phyloP scores from a whole-genome alignment of 2,329 filamentous ascomycete genomes.

The Venturia pyrina region DNA sequence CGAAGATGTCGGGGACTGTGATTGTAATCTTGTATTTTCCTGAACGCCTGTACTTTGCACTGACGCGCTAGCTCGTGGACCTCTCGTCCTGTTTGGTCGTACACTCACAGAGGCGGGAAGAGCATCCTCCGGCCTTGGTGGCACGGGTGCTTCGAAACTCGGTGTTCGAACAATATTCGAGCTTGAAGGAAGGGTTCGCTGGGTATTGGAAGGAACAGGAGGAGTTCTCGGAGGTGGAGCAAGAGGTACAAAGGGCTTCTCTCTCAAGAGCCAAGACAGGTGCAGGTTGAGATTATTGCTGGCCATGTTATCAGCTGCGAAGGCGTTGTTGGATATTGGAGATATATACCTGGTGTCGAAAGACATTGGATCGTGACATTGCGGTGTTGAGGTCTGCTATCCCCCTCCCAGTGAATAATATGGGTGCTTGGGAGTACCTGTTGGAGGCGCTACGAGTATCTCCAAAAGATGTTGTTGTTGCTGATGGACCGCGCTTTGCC shows the following conservation, averaged over 20 bases:
- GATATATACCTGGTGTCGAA: background rate
- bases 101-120: background rate
- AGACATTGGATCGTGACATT: conserved; percentile 7
- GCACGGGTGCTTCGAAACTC: conserved; percentile 3
- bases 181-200: background rate
- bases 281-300: conserved; percentile 37
- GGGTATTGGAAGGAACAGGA: conserved; percentile 14
- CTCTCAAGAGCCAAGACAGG: conserved; percentile 37
- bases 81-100: background rate
- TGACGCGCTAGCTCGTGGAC: background rate
- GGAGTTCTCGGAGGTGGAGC: conserved; percentile 18
- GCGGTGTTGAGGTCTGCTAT: background rate
- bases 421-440: background rate
- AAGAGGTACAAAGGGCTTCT: conserved; percentile 35
- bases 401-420: background rate
- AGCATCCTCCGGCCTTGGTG: background rate
- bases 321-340: background rate
- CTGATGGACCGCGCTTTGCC: background rate
- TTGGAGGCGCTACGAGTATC: background rate
- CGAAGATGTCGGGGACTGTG: background rate
- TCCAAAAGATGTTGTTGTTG: background rate
- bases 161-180: background rate
- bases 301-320: background rate
- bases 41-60: background rate
- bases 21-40: background rate